Conservation (phyloP, 768 basidiomycete species). For the Serpula lacrymans region DNA sequence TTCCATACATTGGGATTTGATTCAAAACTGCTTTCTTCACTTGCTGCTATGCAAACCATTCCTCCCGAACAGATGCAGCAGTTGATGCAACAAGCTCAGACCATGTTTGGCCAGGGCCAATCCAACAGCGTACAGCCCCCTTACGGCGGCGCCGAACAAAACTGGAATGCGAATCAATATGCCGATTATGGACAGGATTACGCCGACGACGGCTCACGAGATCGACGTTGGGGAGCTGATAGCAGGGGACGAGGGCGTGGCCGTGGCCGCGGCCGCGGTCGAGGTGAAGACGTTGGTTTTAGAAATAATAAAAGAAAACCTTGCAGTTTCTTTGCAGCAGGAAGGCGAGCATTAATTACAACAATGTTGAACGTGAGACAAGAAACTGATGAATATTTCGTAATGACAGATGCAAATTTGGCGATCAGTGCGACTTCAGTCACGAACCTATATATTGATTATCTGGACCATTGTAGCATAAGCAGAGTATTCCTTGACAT, state of each 20-base stretch:
- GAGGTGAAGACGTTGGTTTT: conserved; percentile 57
- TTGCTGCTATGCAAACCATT: conserved; percentile 42
- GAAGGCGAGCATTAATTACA: conserved; percentile 79
- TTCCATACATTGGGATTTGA: conserved; percentile 37
- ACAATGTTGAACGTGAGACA: conserved; percentile 19
- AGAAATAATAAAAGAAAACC: conserved; percentile 83
- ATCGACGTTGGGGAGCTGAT: conserved; percentile 41
- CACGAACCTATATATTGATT: conserved; percentile 50
- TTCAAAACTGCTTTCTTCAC: conserved; percentile 36
- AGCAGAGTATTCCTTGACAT: no score
- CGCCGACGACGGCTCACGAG: conserved; percentile 43
- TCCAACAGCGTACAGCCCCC: conserved; percentile 28
- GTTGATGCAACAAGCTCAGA: conserved; percentile 46
- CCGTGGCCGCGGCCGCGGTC: conserved; percentile 57
- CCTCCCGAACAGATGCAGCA: conserved; percentile 63
- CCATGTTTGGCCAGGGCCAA: conserved; percentile 27
- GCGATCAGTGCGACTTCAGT: conserved; percentile 83
- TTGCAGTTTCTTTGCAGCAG: conserved; percentile 87
- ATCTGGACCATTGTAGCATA: no score
- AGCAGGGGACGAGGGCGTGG: conserved; percentile 50
- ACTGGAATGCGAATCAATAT: conserved; percentile 40
- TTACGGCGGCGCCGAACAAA: conserved; percentile 36
- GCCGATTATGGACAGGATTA: conserved; percentile 46
- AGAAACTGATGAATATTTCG: conserved; percentile 39
- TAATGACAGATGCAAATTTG: conserved; percentile 80